Percentiles rank a stretch among this genome's conserved stretches.
Conservation (phyloP, 495 filamentous ascomycete genomes). For the Xylaria longipes region DNA sequence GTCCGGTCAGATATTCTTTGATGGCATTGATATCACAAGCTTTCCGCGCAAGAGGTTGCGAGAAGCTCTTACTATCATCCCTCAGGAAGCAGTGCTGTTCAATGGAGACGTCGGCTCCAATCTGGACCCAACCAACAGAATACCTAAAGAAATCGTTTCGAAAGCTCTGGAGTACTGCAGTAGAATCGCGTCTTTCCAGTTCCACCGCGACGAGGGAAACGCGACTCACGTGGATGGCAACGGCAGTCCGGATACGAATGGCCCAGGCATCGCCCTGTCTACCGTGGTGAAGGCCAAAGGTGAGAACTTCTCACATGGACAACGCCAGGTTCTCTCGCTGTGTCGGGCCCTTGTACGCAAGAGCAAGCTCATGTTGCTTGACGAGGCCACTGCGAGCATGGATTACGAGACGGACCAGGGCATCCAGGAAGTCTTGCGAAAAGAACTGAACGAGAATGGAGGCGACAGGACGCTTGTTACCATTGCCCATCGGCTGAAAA, state of each 20-base stretch:
- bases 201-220: slow-evolving; percentile 38
- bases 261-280: slow-evolving; percentile 42
- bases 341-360: slow-evolving; percentile 61
- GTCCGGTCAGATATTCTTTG: slow-evolving; percentile 56
- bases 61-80: slow-evolving; percentile 60
- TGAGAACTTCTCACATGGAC: slow-evolving; percentile 64
- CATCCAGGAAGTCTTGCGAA: slow-evolving; percentile 55
- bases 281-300: slow-evolving; percentile 57
- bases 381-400: slow-evolving; percentile 65
- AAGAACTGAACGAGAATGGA: slow-evolving; percentile 45
- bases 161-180: slow-evolving; percentile 52
- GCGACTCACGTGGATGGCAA: slow-evolving; percentile 32
- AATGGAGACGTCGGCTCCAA: slow-evolving; percentile 57
- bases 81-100: slow-evolving; percentile 64
- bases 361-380: slow-evolving; percentile 59
- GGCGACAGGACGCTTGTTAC: slow-evolving; percentile 57
- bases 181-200: slow-evolving; percentile 53
- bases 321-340: slow-evolving; percentile 63
- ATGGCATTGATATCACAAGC: slow-evolving; percentile 57
- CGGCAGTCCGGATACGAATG: slow-evolving; percentile 34
- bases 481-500: slow-evolving; percentile 58
- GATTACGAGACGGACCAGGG: slow-evolving; percentile 61
- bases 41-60: slow-evolving; percentile 59
- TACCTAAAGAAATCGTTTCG: slow-evolving; percentile 47
- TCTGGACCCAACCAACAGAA: slow-evolving; percentile 55